These are phyloP conservation scores for Cryptococcus amylolentus DNA, from an alignment of 1,284 basidiomycete genomes.

Conservation along the genomic window DNA sequence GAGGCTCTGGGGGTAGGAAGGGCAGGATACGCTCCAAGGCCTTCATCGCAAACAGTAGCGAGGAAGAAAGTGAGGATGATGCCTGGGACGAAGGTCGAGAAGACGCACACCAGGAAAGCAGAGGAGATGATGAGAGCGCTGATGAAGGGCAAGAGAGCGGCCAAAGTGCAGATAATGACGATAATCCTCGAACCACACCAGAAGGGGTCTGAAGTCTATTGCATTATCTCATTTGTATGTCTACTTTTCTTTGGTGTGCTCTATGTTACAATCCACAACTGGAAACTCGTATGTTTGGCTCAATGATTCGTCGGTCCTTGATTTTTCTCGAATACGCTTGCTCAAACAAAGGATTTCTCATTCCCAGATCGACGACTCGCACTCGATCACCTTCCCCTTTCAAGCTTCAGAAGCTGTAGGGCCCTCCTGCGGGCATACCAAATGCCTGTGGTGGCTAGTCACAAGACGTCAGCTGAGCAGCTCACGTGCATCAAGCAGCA, in stretches of 20 bases:
- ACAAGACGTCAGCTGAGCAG: neutral
- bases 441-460: neutral
- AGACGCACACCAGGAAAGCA: neutral
- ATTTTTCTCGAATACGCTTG: too few species aligned
- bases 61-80: too few species aligned
- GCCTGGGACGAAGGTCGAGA: neutral
- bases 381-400: too few species aligned
- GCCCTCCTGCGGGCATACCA: neutral
- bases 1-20: conserved; percentile 1
- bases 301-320: too few species aligned
- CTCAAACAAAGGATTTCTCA: too few species aligned
- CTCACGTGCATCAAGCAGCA: neutral
- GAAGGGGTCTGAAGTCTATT: too few species aligned
- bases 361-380: too few species aligned
- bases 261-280: too few species aligned
- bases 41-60: neutral
- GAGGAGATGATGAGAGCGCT: neutral
- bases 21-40: neutral
- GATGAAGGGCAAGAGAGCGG: neutral
- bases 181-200: too few species aligned
- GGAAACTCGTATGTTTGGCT: too few species aligned
- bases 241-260: too few species aligned
- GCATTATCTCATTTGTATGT: too few species aligned
- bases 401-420: neutral
- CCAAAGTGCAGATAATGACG: neutral